Evolutionary conservation across 2,329 filamentous ascomycete genomes (phyloP), one percentile per base, ranked within the genome.

Genomic region (Trichoderma brevicompactum): DNA sequence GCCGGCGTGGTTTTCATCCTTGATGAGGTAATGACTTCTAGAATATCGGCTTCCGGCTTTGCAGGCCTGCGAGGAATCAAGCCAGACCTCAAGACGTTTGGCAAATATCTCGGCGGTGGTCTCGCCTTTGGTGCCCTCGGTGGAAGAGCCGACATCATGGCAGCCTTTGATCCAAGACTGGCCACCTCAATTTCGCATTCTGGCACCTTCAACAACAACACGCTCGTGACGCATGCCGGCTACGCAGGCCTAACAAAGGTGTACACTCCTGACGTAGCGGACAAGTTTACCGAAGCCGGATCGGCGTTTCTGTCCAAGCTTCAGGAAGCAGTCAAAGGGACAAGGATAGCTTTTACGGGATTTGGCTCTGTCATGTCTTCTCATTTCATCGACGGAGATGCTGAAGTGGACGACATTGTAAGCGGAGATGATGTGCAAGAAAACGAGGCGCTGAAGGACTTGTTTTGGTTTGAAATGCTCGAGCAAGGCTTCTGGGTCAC

Each of bases 1-100:
- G 74, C 79, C 0, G 83, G 83, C 1, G 84, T 85, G 0, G 65
- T 92, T 0, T 82, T 92, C 68, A 86, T 92, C 41, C 77, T 90
- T 13, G 89, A 92, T 72, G 89, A 92, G 75, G 89, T 92, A 6
- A 89, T 90, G 83, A 90, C 88, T 0, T 88, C 85, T 3, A 81
- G 89, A 2, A 75, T 90, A 34, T 72, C 71, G 3, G 77, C 78
- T 1, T 76, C 80, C 7, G 87, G 89, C 0, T 73, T 87, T 3
- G 79, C 81, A 6, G 71, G 74, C 2, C 66, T 76, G 23, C 66
- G 78, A 32, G 78, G 75, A 2, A 72, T 88, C 7, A 77, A 75
- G 2, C 87, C 88, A 0, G 89, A 91, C 70, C 73, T 91, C 60
- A 86, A 83, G 50, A 88, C 87, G 0, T 74, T 90, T 46, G 89